These are phyloP conservation scores for Globisporangium barbulae DNA, from an alignment of 352 stramenopile species.

Conservation along the genomic window DNA sequence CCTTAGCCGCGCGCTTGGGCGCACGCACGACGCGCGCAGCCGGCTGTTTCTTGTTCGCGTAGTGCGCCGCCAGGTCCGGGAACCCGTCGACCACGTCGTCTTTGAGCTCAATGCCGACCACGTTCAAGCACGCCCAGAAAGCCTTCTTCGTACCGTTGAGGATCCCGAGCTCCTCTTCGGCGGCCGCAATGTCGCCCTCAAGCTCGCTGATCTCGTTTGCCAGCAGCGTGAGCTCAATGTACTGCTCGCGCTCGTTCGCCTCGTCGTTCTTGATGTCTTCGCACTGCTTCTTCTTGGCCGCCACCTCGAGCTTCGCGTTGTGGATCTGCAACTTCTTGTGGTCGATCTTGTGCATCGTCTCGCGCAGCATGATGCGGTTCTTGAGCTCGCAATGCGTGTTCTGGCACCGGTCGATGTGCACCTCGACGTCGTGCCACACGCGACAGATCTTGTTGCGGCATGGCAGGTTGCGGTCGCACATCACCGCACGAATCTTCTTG, in stretches of 20 bases:
- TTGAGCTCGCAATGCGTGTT: slow-evolving; percentile 70
- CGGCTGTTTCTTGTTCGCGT: slow-evolving; percentile 34
- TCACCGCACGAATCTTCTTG: slow-evolving; percentile 59
- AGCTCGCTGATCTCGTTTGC: slow-evolving; percentile 57
- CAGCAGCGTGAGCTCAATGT: slow-evolving; percentile 36
- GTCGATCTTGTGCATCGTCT: slow-evolving; percentile 77
- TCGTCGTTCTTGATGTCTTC: slow-evolving; percentile 25
- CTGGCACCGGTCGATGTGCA: slow-evolving; percentile 60
- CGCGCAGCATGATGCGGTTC: slow-evolving; percentile 62
- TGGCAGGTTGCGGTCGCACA: slow-evolving; percentile 59
- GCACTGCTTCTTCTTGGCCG: slow-evolving; percentile 37
- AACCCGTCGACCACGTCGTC: slow-evolving; percentile 59
- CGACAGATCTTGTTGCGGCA: slow-evolving; percentile 71
- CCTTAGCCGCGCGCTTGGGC: slow-evolving; percentile 20
- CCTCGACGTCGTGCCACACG: slow-evolving; percentile 72
- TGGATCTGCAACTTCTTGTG: slow-evolving; percentile 52
- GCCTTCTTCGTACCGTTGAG: slow-evolving; percentile 45
- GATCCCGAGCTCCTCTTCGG: slow-evolving; percentile 36
- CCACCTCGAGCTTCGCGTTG: slow-evolving; percentile 28
- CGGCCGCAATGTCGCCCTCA: slow-evolving; percentile 60
- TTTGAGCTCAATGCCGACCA: slow-evolving; percentile 55
- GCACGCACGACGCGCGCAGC: slow-evolving; percentile 26
- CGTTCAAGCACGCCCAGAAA: slow-evolving; percentile 62
- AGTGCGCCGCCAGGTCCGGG: slow-evolving; percentile 43
- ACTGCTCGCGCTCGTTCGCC: slow-evolving; percentile 26